Base-by-base conservation (phyloP, 2,329 filamentous ascomycete genomes). In the Onygena corvina region DNA sequence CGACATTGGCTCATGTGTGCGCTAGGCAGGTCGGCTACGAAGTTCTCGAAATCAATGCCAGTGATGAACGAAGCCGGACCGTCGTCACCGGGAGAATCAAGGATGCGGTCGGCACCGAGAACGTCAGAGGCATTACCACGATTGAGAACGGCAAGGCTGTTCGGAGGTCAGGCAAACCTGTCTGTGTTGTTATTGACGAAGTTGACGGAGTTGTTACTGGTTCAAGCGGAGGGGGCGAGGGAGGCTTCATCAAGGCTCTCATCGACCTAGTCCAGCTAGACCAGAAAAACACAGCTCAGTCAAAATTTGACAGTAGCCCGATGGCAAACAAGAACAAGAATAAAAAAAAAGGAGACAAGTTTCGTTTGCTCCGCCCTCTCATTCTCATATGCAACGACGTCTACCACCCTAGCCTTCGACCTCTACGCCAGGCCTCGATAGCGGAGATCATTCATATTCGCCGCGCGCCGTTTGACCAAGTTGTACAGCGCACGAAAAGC, bases 321-420 rank as follows among this genome's bases (percentile, higher is more conserved):
- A 53, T 51, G 8, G 55, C 56, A 36, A 64, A 58, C 35, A 67
- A 73, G 52, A 61, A 64, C 44, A 77, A 73, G 56, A 85, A 80
- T 66, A 46, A 21, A 33, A 86, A 78, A 65, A 90, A 87, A 62
- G 83, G 82, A 0, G 90, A 96, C 59, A 83, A 82, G 51, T 98
- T 98, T 62, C 79, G 84, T 35, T 76, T 95, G 53, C 77, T 94
- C 67, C 77, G 92, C 40, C 92, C 92, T 0, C 72, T 98, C 25
- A 87, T 98, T 46, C 73, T 98, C 44, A 92, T 98, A 58, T 98
- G 92, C 71, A 98, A 98, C 59, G 93, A 98, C 64, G 80, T 96
- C 1, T 98, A 98, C 61, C 88, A 94, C 57, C 82, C 90, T 3
- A 86, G 89, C 16, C 74, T 98, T 34, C 79, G 88, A 23, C 88